Base-by-base conservation (phyloP, 345 rosid genomes). In the Hibiscus tridactylites region DNA sequence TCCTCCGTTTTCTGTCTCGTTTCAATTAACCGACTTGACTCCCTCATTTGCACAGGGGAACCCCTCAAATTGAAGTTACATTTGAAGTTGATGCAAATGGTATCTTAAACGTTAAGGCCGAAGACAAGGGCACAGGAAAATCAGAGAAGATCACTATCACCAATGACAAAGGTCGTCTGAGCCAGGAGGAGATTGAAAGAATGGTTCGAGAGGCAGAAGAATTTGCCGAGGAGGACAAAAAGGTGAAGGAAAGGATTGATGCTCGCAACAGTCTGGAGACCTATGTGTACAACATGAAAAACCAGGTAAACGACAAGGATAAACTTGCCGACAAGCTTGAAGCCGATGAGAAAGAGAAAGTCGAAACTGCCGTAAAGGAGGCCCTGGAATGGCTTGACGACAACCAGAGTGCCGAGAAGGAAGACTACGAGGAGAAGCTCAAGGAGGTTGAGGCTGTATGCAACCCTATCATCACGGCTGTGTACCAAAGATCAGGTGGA, bases 141-240 rank as follows among this genome's bases (percentile, higher is more conserved):
- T 80, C 97, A 1, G 96, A 94, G 80, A 90, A 90, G 86, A 94
- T 94, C 83, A 91, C 98, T 28, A 94, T 94, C 82, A 94, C 97
- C 0, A 94, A 94, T 29, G 98, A 91, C 73, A 94, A 88, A 80
- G 98, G 98, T n/a, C 95, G 98, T 5, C 71, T 94, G 61, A 90
- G 95, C 85, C 98, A 94, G 78, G 98, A 94, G 80, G 98, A 94
- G 76, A 94, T 94, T 6, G 98, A 94, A 2, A 81, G 91, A 5
- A 94, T 94, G 98, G 98, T 94, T 9, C 84, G 83, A 0, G 98
- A 94, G 75, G 98, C 97, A 0, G 98, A 94, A 61, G 98, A 94
- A 77, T 94, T 90, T 54, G 96, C 98, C 0, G 98, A 94, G 81
- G 98, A 91, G 77, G 98, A 94, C 86, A 94, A 88, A 88, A 91